Evolutionary conservation across 1,284 basidiomycete genomes (phyloP), one percentile per base, ranked within the genome.

Genomic region (Ceratobasidium sp.): DNA sequence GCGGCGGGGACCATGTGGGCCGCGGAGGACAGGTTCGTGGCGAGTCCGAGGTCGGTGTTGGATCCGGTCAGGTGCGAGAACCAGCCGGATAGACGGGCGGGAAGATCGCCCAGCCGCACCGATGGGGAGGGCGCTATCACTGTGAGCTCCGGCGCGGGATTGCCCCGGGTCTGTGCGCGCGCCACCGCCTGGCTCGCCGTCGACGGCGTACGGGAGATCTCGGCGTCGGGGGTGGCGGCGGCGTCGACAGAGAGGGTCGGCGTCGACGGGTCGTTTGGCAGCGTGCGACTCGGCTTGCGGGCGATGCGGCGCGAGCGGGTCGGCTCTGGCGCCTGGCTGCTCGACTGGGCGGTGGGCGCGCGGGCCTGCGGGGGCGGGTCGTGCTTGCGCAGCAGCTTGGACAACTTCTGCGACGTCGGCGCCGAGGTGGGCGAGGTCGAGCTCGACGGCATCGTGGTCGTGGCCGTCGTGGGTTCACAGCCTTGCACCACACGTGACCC

Each of bases 11-110:
- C 74, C 62, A 76, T 76, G 30, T 64, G 50, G 20, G 74, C 64
- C 5, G 74, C 74, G 16, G 35, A 38, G 5, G 50, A 54, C n/a
- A 76, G 60, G 46, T 55, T 75, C 18, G 30, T 41, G 60, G 74
- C 41, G 23, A 75, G 44, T 44, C 71, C 74, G 46, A 76, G 74
- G 64, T 76, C 74, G 64, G 74, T 76, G 50, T 16, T 67, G 60
- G 62, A 66, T 33, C 74, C 83, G 81, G 87, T 89, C 83, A 94
- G 92, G 83, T 94, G 92, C 0, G 91, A 89, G 83, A 94, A 89
- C 93, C 93, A 94, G 80, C 93, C 93, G 0, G 91, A 91, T 62
- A 93, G 88, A 0, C 93, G 87, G 14, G 91, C 90, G 30, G 89
- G 88, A 27, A 90, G 84, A 83, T 90, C 89, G 38, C 78, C 66